A percentile compares a stretch with the other conserved stretches of the same genome.
These are phyloP conservation scores for Gentiana straminea DNA, from an alignment of 257 asterid genomes.

Conservation along the genomic window DNA sequence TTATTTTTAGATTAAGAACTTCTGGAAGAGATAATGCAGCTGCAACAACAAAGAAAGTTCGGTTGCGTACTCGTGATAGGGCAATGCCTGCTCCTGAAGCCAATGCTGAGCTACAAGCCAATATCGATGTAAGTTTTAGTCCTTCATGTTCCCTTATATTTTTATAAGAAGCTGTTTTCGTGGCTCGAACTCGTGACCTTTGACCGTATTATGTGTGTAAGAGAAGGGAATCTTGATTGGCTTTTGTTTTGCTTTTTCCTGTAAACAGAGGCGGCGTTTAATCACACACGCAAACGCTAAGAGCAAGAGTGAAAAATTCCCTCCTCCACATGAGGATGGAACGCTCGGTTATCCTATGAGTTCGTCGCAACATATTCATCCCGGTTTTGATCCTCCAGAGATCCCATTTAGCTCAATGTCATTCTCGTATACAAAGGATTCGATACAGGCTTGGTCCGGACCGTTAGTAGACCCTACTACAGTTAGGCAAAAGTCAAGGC, in stretches of 20 bases:
- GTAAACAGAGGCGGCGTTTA: constrained; percentile 59
- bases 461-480: constrained; percentile 59
- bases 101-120: constrained; percentile 77
- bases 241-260: constrained; percentile 4
- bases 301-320: constrained; percentile 87
- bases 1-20: constrained; percentile 41
- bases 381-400: constrained; percentile 50
- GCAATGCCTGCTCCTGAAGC: constrained; percentile 76
- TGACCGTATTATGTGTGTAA: not conserved
- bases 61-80: constrained; percentile 55
- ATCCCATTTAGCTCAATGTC: constrained; percentile 66
- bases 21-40: constrained; percentile 56
- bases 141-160: no score
- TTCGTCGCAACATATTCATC: constrained; percentile 44
- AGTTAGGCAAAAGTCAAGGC: constrained; percentile 30
- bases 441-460: constrained; percentile 78
- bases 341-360: constrained; percentile 62
- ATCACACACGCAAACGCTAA: constrained; percentile 70
- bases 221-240: not conserved
- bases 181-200: not conserved
- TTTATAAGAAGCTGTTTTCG: no score
- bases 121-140: constrained; percentile 54
- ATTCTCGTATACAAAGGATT: constrained; percentile 69
- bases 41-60: constrained; percentile 43
- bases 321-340: constrained; percentile 90